A percentile compares a stretch with the other conserved stretches of the same genome.
Evolutionary conservation across 495 filamentous ascomycete species (phyloP).

Genomic region (Glarea lozoyensis): DNA sequence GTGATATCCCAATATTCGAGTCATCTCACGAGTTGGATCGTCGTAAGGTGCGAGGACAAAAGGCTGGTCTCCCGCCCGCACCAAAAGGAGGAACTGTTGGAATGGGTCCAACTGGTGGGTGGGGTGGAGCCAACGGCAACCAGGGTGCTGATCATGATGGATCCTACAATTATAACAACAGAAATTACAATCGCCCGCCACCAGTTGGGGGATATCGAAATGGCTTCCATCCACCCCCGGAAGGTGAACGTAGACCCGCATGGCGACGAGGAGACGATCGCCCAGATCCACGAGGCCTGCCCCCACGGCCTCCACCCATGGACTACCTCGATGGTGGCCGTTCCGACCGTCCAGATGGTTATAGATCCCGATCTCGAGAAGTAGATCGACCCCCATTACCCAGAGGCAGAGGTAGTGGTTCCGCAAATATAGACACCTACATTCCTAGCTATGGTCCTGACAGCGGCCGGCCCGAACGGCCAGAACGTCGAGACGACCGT

Average conservation of each 20-base stretch:
- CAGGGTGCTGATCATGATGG: conserved; percentile 31
- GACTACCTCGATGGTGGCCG: conserved; percentile 22
- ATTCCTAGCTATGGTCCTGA: conserved; percentile 43
- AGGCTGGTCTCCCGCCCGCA: conserved; percentile 72
- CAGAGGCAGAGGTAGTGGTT: conserved; percentile 19
- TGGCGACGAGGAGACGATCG: conserved; percentile 18
- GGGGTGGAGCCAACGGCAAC: conserved; percentile 40
- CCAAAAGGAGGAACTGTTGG: conserved; percentile 85
- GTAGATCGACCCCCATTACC: conserved; percentile 20
- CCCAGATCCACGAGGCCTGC: conserved; percentile 21
- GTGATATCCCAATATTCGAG: conserved; percentile 79
- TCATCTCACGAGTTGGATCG: conserved; percentile 95
- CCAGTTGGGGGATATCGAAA: conserved; percentile 37
- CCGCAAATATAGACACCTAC: conserved; percentile 45
- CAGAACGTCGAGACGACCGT: conserved; percentile 23
- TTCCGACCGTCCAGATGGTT: conserved; percentile 27
- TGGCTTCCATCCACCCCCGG: conserved; percentile 17
- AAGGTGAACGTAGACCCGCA: conserved; percentile 18
- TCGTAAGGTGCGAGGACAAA: conserved; percentile 73
- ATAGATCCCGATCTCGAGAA: conserved; percentile 24
- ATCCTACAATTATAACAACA: conserved; percentile 17
- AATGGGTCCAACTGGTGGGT: conserved; percentile 56
- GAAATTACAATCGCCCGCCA: conserved; percentile 30
- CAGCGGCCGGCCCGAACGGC: conserved; percentile 8
- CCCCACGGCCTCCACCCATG: conserved; percentile 19